Conservation (phyloP, 2,329 filamentous ascomycete species). For the Dryadomyces quercus-mongolicae region DNA sequence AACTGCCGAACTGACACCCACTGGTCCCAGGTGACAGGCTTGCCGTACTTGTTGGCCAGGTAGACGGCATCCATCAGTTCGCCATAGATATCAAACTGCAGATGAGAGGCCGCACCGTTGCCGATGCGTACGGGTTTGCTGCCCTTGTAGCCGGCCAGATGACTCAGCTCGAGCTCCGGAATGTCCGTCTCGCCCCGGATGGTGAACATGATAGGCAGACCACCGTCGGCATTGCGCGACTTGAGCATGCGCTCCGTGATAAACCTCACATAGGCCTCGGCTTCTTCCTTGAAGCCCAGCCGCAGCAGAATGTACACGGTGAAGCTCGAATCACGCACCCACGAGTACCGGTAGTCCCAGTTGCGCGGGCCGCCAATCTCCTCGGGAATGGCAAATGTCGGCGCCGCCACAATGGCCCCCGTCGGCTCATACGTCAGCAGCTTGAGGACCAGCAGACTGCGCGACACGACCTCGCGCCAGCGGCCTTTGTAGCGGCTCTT, state of each 20-base stretch:
- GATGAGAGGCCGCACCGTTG: slow-evolving; percentile 64
- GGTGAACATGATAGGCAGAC: slow-evolving; percentile 70
- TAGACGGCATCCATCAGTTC: slow-evolving; percentile 70
- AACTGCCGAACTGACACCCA: slow-evolving; percentile 62
- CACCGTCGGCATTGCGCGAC: slow-evolving; percentile 46
- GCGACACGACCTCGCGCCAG: slow-evolving; percentile 59
- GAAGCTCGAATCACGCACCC: slow-evolving; percentile 68
- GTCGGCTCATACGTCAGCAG: slow-evolving; percentile 69
- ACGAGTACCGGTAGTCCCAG: slow-evolving; percentile 66
- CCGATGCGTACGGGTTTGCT: slow-evolving; percentile 65
- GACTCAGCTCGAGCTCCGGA: slow-evolving; percentile 54
- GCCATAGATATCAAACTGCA: slow-evolving; percentile 70
- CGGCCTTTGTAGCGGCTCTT: slow-evolving; percentile 59
- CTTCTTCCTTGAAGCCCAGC: slow-evolving; percentile 63
- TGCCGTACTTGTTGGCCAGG: slow-evolving; percentile 68
- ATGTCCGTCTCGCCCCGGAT: slow-evolving; percentile 66
- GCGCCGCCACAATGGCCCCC: slow-evolving; percentile 63
- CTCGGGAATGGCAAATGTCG: slow-evolving; percentile 67
- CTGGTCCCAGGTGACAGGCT: slow-evolving; percentile 63
- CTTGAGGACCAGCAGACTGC: slow-evolving; percentile 64
- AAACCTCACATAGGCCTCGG: slow-evolving; percentile 67
- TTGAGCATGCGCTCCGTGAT: slow-evolving; percentile 59
- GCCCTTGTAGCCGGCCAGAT: slow-evolving; percentile 60
- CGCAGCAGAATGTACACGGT: slow-evolving; percentile 67
- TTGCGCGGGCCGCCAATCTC: slow-evolving; percentile 55